A percentile compares a stretch with the other conserved stretches of the same genome.
phyloP scores from a whole-genome alignment of 805 yeast species.

The Yamadazyma nakazawae region DNA sequence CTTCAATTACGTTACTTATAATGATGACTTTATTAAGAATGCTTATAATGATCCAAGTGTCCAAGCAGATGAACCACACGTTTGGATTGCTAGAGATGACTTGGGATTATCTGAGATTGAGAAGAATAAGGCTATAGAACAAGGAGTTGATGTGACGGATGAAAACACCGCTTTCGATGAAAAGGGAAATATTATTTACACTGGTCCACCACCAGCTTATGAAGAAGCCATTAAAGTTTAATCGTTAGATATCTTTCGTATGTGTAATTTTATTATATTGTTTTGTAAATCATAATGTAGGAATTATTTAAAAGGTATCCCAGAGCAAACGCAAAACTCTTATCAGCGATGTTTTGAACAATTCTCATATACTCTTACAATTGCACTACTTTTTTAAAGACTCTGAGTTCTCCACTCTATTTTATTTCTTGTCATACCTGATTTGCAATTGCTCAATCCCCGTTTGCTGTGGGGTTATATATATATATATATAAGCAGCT shows the following conservation, averaged over 20 bases:
- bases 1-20: slow-evolving; percentile 40
- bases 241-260: background rate
- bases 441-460: background rate
- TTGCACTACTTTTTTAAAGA: background rate
- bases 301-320: background rate
- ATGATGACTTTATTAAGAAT: slow-evolving; percentile 35
- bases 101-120: slow-evolving; percentile 64
- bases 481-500: background rate
- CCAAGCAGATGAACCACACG: slow-evolving; percentile 52
- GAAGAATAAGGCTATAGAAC: slow-evolving; percentile 52
- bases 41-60: slow-evolving; percentile 59
- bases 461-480: background rate
- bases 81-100: slow-evolving; percentile 71
- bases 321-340: too few species aligned
- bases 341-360: background rate
- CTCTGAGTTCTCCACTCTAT: background rate
- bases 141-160: slow-evolving; percentile 53
- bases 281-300: background rate
- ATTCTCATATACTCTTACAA: background rate
- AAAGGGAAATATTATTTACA: slow-evolving; percentile 49
- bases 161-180: slow-evolving; percentile 57
- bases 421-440: background rate
- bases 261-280: slow-evolving; percentile 1
- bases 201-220: slow-evolving; percentile 71
- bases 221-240: slow-evolving; percentile 45